Base-by-base conservation (phyloP, 768 basidiomycete genomes). In the Amanita inopinata region DNA sequence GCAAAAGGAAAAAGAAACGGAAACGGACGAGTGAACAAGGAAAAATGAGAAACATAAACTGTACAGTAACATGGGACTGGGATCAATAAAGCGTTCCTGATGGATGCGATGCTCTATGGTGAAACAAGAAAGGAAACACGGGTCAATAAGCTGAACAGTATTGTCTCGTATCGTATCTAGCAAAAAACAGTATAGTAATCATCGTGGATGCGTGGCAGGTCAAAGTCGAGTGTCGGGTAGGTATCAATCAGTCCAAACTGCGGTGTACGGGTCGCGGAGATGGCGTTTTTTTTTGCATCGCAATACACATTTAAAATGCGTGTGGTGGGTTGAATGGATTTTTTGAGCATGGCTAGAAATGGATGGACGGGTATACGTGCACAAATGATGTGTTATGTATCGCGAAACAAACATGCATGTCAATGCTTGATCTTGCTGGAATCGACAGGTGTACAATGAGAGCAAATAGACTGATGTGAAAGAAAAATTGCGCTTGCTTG, bases 41-140 rank as follows among this genome's bases (percentile, higher is more conserved):
- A 33, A 15, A 42, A 42, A 25, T n/a, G 19, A 33, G 12, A 41
- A 41, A 31, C 24, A 33, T 41, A 33, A 42, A 42, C 40, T 25
- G 40, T 42, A 42, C 40, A 42, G 40, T 42, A 42, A 23, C 22
- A 24, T 7, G n/a, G n/a, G n/a, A n/a, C n/a, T 33, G 40, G 40
- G 34, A 34, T 42, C 31, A 42, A 10, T 24, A n/a, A n/a, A n/a
- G n/a, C n/a, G n/a, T n/a, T n/a, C n/a, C n/a, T n/a, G n/a, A n/a
- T 17, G 24, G 33, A 63, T 77, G 74, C 74, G 75, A 76, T 78
- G 78, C 77, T 80, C 77, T 78, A 76, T 37, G 45, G 43, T 53
- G 30, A 52, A 52, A 56, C 53, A 36, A 53, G 50, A 58, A 46
- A 52, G 33, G 46, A 38, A 48, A 43, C 44, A 40, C 39, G 50